phyloP scores from a whole-genome alignment of 169 alveolate species.

The Cryptosporidium viatorum region DNA sequence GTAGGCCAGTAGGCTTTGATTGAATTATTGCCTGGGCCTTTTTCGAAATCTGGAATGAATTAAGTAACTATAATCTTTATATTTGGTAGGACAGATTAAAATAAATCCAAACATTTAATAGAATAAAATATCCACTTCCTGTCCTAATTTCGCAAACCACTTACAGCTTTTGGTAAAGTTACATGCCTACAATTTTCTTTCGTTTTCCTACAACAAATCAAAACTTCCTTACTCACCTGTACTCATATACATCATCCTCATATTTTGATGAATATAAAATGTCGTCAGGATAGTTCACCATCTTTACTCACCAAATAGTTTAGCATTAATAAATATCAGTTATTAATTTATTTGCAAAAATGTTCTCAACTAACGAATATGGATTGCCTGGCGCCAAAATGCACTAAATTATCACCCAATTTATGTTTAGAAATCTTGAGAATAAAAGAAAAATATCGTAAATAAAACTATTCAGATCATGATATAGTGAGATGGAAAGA shows the following conservation, averaged over 20 bases:
- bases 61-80: background rate
- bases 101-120: background rate
- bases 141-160: background rate
- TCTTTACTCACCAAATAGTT: background rate
- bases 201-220: background rate
- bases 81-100: background rate
- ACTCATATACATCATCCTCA: slow-evolving; percentile 88
- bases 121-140: background rate
- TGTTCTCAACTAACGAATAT: background rate
- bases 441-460: background rate
- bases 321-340: background rate
- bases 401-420: background rate
- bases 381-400: background rate
- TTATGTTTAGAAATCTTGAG: background rate
- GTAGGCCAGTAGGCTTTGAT: slow-evolving; percentile 69
- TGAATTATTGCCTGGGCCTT: slow-evolving; percentile 71
- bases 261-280: slow-evolving; percentile 91
- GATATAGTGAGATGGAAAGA: background rate
- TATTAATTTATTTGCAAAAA: background rate
- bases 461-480: background rate
- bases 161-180: slow-evolving; percentile 77
- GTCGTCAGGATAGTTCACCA: slow-evolving; percentile 84
- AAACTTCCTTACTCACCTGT: slow-evolving; percentile 82
- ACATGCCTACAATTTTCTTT: slow-evolving; percentile 70
- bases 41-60: slow-evolving; percentile 14